Evolutionary conservation across 805 yeast species (phyloP).

Genomic region (Candida succiphila): DNA sequence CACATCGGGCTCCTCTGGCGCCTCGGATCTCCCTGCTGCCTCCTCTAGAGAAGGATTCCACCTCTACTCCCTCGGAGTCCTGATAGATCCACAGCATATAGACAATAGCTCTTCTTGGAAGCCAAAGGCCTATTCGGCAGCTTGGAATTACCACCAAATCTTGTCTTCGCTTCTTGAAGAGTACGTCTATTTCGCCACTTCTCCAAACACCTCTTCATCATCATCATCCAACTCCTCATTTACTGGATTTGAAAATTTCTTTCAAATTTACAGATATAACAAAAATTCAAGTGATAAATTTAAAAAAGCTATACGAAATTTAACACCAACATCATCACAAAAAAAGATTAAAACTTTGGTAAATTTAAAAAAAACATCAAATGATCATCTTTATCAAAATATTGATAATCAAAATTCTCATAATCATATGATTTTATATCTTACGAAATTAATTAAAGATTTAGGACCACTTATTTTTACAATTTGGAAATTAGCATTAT

Average conservation of each 20-base stretch:
- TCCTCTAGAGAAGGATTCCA: too few relatives aligned
- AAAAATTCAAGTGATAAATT: neutral
- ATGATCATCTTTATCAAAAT: neutral
- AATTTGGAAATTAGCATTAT: slow-evolving; percentile 51
- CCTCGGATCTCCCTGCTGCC: too few relatives aligned
- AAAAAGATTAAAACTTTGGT: neutral
- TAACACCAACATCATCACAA: neutral
- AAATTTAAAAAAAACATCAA: neutral
- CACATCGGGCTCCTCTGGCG: too few relatives aligned
- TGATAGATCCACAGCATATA: too few relatives aligned
- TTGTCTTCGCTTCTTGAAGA: slow-evolving; percentile 21
- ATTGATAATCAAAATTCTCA: slow-evolving; percentile 10
- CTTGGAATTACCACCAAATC: slow-evolving; percentile 32
- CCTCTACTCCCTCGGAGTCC: too few relatives aligned
- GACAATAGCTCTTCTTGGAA: too few relatives aligned
- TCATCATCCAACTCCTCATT: too few relatives aligned
- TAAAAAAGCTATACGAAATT: neutral
- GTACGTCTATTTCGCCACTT: too few relatives aligned
- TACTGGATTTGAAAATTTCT: neutral
- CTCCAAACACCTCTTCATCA: too few relatives aligned
- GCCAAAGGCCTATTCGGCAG: slow-evolving; percentile 30
- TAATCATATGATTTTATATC: slow-evolving; percentile 35
- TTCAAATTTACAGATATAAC: neutral
- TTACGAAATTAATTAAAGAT: slow-evolving; percentile 33
- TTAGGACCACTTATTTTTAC: slow-evolving; percentile 61